Base-by-base conservation (phyloP, 2,329 filamentous ascomycete genomes). In the Pseudogymnoascus sp. region DNA sequence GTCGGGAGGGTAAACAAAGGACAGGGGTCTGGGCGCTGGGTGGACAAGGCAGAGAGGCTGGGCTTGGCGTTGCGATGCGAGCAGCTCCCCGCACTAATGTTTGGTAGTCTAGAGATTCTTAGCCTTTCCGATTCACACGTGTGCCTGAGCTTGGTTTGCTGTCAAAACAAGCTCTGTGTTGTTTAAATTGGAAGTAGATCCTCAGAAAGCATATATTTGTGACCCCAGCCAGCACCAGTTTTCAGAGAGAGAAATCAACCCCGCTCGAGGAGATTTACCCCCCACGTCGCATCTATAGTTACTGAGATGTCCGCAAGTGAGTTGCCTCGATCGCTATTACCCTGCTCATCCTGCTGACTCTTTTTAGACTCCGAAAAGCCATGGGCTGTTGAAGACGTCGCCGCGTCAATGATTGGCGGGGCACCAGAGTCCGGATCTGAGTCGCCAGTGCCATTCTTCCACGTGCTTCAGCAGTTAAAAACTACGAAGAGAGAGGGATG, bases 401-500 rank as follows among this genome's bases (percentile, higher is more conserved):
- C 94, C 28, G 79, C 82, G 10, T 82, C 83, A 2, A 81, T 95
- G 56, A 78, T 83, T 1, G 74, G 79, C 28, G 80, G 82, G 65
- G 82, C 81, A n/a, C 84, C 83, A 1, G 71, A 77, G 23, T 80
- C 86, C 68, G 80, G 84, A 63, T 82, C 89, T 6, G 75, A 79
- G 65, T 94, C 92, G 0, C 92, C 93, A 0, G 74, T 97, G 10
- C 85, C 92, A 35, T 97, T 97, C 80, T 96, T 99, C 77, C 94
- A 99, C 79, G 82, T 97, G 65, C 84, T 99, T 66, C 90, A 96
- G 76, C 89, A 90, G 60, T 84, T 99, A 63, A 99, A 99, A 83
- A 97, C 92, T 6, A 96, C 90, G 66, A 95, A 96, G 76, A 89
- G 94, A 65, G 94, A 97, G 77, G 94, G 94, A 67, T 99, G 94